Base-by-base conservation (phyloP, 164 flowering plant genomes). In the Akebia trifoliata region DNA sequence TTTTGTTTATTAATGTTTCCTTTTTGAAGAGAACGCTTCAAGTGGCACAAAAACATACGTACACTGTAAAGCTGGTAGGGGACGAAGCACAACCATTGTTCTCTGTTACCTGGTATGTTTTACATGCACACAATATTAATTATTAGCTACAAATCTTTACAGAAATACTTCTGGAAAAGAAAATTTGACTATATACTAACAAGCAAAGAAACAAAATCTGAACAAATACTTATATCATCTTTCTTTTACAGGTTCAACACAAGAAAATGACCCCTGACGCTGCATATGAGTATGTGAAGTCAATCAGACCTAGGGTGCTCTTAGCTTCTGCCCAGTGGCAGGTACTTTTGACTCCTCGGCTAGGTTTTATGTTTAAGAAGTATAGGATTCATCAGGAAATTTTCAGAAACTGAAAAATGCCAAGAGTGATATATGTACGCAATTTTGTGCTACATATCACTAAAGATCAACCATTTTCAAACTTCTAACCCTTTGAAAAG, bases 21-120 rank as follows among this genome's bases (percentile, higher is more conserved):
- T 17, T 22, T 56, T 38, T 67, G 54, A 59, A 81, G 86, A 65
- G 25, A 79, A 79, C 69, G 73, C 83, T 5, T 72, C 74, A 21
- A 56, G 53, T 64, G 81, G 87, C 26, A 75, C 50, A 50, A 84
- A 80, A 11, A 88, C 96, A 20, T 91, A 88, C 65, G 95, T 91
- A 30, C 98, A 91, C 77, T 91, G 96, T 67, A 88, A 88, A 73
- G 98, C 98, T 58, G 98, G 96, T 37, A 77, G 98, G 22, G 95
- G 98, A 17, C 82, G 96, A 42, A 91, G 98, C 69, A 88, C 98
- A 50, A 91, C 98, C 12, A 68, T 88, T 72, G 96, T 91, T 43
- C 72, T 88, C 15, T 88, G 96, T 66, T 91, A 85, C 67, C 70
- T 91, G 92, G 98, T 88, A 9, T 14, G 78, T 69, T 11, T 18